Percentiles rank a stretch among this genome's conserved stretches.
These are phyloP conservation scores for Cystobasidium tubakii DNA, from an alignment of 768 basidiomycete genomes.

Conservation along the genomic window DNA sequence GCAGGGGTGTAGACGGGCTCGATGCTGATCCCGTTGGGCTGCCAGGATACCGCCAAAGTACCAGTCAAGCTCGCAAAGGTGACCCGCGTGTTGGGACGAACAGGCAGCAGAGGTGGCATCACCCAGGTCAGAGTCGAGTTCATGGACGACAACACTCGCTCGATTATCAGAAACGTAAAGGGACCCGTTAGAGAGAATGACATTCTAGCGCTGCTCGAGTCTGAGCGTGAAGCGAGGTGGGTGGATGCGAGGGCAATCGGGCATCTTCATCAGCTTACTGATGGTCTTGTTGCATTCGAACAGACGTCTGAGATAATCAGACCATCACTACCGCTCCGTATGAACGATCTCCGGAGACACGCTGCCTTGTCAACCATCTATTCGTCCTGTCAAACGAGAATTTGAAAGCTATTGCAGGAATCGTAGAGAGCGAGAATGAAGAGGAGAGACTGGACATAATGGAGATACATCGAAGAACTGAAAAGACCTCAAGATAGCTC, in stretches of 20 bases:
- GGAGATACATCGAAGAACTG: not conserved
- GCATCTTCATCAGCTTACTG: not conserved
- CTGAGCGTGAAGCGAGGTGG: slow-evolving; percentile 98
- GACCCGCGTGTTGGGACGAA: slow-evolving; percentile 85
- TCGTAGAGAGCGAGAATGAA: not conserved
- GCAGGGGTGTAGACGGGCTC: not conserved
- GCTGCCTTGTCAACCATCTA: not conserved
- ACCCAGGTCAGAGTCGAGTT: slow-evolving; percentile 99
- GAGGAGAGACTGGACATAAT: not conserved
- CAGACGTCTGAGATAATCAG: slow-evolving; percentile 11
- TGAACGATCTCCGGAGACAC: not conserved
- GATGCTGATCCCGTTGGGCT: not conserved
- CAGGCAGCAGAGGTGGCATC: slow-evolving; percentile 97
- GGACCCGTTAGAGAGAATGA: slow-evolving; percentile 94
- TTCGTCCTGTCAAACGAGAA: not conserved
- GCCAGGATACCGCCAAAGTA: slow-evolving; percentile 58
- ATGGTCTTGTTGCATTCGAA: not conserved
- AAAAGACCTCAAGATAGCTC: not conserved
- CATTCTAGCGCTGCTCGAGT: slow-evolving; percentile 91
- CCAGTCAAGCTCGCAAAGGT: slow-evolving; percentile 90
- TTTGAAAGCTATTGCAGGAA: not conserved
- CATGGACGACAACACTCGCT: slow-evolving; percentile 91
- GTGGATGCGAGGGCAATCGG: slow-evolving; percentile 49
- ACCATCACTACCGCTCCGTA: not conserved
- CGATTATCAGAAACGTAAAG: slow-evolving; percentile 98